Conservation (phyloP, 1,284 basidiomycete genomes). For the Anthracocystis setariae region DNA sequence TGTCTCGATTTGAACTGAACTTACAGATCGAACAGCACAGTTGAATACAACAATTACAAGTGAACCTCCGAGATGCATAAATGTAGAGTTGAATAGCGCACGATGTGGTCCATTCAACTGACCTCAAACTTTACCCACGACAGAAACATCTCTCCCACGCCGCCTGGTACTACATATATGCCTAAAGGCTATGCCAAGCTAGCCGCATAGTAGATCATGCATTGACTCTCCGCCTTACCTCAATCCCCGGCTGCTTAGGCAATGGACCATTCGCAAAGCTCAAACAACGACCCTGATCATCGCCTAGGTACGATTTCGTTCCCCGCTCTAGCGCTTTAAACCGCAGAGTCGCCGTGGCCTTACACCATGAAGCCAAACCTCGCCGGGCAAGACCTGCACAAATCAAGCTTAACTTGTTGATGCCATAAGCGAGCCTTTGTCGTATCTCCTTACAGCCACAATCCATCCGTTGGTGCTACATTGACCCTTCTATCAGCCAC, state of each 20-base stretch:
- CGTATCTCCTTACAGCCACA: background rate
- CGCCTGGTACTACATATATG: background rate
- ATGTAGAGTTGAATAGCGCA: constrained; percentile 12
- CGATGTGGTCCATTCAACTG: constrained; percentile 2
- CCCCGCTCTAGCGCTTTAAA: background rate
- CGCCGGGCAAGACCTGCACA: no score
- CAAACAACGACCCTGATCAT: background rate
- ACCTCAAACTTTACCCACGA: constrained; percentile 16
- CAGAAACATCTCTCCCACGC: constrained; percentile 12
- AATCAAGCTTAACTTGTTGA: no score
- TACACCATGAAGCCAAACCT: no score
- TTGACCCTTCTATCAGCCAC: background rate
- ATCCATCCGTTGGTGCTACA: background rate
- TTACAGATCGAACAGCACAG: background rate
- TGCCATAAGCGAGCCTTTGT: no score
- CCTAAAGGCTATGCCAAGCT: background rate
- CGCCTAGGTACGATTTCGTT: background rate
- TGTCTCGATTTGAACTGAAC: background rate
- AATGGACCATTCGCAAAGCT: background rate
- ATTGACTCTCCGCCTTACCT: constrained; percentile 11
- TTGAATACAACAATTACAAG: constrained; percentile 6
- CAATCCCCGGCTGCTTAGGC: background rate
- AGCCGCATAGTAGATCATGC: constrained; percentile 21
- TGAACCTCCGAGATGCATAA: constrained; percentile 17
- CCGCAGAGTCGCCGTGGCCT: no score